These are phyloP conservation scores for Diaporthe eres DNA, from an alignment of 2,329 filamentous ascomycete species.

Conservation along the genomic window DNA sequence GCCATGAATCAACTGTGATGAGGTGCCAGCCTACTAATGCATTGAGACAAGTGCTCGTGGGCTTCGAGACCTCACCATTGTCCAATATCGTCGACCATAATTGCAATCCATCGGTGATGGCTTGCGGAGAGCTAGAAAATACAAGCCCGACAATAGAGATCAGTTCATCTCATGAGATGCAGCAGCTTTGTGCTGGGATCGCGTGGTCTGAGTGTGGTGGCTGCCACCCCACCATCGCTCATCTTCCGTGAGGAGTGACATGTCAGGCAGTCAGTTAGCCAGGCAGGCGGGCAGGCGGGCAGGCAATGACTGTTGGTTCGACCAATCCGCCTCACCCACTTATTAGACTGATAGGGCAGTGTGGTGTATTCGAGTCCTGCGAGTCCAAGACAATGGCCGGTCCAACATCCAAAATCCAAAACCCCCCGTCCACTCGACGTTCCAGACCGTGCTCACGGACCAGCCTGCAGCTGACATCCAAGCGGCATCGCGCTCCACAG, in stretches of 20 bases:
- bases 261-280: not conserved
- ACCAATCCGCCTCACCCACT: not conserved
- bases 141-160: not conserved
- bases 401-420: not conserved
- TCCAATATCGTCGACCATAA: not conserved
- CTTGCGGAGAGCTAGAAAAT: not conserved
- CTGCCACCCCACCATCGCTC: constrained; percentile 15
- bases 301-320: not conserved
- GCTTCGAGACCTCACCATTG: not conserved
- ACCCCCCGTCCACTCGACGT: constrained; percentile 6
- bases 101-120: not conserved
- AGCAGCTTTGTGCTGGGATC: not conserved
- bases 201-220: constrained; percentile 22
- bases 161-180: constrained; percentile 18
- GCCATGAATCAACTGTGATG: not conserved
- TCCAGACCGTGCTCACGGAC: constrained; percentile 22
- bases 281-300: not conserved
- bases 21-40: not conserved
- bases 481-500: constrained; percentile 21
- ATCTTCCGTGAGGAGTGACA: constrained; percentile 27
- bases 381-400: constrained; percentile 28
- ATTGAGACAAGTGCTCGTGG: not conserved
- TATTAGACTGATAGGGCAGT: no score
- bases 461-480: constrained; percentile 27
- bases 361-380: constrained; percentile 9